These are phyloP conservation scores for Chrysoporthe cubensis DNA, from an alignment of 2,329 filamentous ascomycete species.

Conservation along the genomic window DNA sequence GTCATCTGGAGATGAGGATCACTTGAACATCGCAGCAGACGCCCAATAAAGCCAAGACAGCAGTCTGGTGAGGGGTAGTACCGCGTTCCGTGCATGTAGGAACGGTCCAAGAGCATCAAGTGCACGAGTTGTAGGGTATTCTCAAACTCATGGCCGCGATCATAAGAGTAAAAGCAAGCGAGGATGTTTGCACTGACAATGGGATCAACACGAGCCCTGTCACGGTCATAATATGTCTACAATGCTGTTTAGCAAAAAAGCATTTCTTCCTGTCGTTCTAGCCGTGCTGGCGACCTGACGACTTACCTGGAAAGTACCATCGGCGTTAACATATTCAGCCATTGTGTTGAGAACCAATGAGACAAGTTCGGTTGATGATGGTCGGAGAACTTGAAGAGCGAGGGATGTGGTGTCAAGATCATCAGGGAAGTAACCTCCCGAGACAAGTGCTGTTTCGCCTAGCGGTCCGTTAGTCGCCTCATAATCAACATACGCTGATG, in stretches of 20 bases:
- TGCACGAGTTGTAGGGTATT: constrained; percentile 35
- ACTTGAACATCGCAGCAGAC: constrained; percentile 32
- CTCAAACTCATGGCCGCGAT: constrained; percentile 32
- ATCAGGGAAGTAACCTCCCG: constrained; percentile 37
- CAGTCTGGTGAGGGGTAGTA: constrained; percentile 39
- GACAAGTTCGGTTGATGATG: not conserved
- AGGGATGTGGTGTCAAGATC: constrained; percentile 42
- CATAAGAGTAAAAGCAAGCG: constrained; percentile 37
- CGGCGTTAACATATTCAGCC: not conserved
- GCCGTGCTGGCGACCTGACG: not conserved
- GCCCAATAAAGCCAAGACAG: constrained; percentile 38
- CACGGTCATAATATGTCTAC: not conserved
- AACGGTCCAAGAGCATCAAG: constrained; percentile 32
- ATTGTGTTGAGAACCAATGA: not conserved
- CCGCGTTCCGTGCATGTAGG: constrained; percentile 39
- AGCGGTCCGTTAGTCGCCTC: not conserved
- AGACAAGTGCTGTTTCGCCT: constrained; percentile 36
- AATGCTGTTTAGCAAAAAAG: not conserved
- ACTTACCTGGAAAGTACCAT: constrained; percentile 3
- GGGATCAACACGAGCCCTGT: not conserved
- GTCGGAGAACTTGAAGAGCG: constrained; percentile 35
- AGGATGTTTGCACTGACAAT: constrained; percentile 31
- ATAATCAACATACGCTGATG: not conserved
- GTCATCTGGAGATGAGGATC: constrained; percentile 31
- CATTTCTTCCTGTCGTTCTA: not conserved